Evolutionary conservation across 176 grass and related monocot genomes (phyloP).

Genomic region (Oryza australiensis): DNA sequence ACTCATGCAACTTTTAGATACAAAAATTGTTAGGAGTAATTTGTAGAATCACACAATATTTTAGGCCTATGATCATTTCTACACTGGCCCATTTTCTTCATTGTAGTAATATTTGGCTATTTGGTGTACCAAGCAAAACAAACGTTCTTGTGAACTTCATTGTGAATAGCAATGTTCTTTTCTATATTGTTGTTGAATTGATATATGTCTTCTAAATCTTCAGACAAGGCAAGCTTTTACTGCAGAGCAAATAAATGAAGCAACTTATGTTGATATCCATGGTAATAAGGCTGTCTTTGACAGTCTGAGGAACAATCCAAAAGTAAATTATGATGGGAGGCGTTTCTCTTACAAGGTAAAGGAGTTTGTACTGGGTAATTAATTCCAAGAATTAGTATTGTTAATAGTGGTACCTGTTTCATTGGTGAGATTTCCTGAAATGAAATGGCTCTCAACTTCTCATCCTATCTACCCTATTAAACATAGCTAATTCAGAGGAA

Average conservation of each 20-base stretch:
- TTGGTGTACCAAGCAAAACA: neutral
- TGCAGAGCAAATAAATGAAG: slow-evolving; percentile 81
- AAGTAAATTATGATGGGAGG: slow-evolving; percentile 80
- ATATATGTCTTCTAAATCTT: slow-evolving; percentile 36
- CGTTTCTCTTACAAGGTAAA: slow-evolving; percentile 93
- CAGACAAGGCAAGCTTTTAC: slow-evolving; percentile 83
- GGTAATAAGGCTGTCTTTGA: slow-evolving; percentile 74
- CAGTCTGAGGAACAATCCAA: slow-evolving; percentile 81
- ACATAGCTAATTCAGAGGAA: slow-evolving; percentile 1
- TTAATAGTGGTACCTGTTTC: slow-evolving; percentile 25
- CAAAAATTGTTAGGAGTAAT: too few species aligned
- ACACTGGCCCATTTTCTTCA: neutral
- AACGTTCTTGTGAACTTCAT: neutral
- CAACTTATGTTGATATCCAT: slow-evolving; percentile 80
- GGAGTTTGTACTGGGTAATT: neutral
- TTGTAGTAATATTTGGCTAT: neutral
- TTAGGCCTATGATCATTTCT: neutral
- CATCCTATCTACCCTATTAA: neutral
- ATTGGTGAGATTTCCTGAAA: neutral
- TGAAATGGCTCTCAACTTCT: slow-evolving; percentile 15
- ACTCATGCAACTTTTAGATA: too few species aligned
- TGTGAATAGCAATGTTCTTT: slow-evolving; percentile 3
- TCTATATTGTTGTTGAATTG: neutral
- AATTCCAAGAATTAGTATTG: neutral
- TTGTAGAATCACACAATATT: neutral